Base-by-base conservation (phyloP, 352 stramenopile species). In the Plasmopara muralis region DNA sequence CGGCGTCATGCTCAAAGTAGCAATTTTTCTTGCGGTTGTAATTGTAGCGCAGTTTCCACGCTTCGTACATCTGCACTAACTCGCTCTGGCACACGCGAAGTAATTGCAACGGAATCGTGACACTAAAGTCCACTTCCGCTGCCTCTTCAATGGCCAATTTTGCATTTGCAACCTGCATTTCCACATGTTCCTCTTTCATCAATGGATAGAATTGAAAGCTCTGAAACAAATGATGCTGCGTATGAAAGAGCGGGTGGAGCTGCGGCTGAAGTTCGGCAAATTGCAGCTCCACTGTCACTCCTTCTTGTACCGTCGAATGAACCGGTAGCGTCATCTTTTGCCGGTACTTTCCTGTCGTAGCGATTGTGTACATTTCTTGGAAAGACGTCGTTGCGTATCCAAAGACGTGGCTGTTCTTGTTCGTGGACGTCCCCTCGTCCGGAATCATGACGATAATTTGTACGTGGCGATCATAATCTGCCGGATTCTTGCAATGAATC, bases 81-180 rank as follows among this genome's bases (percentile, higher is more conserved):
- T 93, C 83, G 9, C 61, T 56, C 15, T 87, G 74, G 41, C 81
- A 92, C 16, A 90, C 68, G 1, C 63, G 73, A 25, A 93, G 70
- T 48, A 93, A 62, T 50, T 90, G 78, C 30, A 91, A 58, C 31
- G 83, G 83, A 39, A 93, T 81, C 42, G 83, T 86, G 6, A 89
- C 78, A 42, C 78, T 93, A 18, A 78, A 86, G 15, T 86, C 81
- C 0, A 93, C 78, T 45, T 93, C 83, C 0, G 72, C 66, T 2
- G 74, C 77, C 53, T 93, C 80, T 63, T 93, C 83, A 14, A 88
- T 64, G n/a, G 71, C 81, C 14, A 90, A 47, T 43, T 87, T 90
- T 1, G 77, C 72, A 1, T 72, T 70, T 4, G 72, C 66, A 8
- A 53, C 63, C 43, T 80, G 72, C 29, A 72, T 62, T 6, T 72